These are phyloP conservation scores for Suillus paluster DNA, from an alignment of 768 basidiomycete genomes.

Conservation along the genomic window DNA sequence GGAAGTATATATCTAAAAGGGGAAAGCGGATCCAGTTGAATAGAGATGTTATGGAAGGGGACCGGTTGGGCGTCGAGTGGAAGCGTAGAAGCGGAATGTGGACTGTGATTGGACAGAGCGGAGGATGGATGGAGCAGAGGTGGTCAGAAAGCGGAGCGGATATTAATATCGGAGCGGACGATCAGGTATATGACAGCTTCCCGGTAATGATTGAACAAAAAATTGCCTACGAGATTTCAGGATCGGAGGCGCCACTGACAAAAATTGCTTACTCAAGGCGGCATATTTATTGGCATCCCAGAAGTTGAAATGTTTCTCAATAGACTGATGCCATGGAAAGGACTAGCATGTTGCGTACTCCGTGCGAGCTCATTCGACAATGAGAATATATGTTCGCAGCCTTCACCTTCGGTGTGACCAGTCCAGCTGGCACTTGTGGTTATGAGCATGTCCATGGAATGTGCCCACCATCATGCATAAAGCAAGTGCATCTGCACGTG, in stretches of 20 bases:
- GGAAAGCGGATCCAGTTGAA: too few species aligned
- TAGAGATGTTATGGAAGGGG: too few species aligned
- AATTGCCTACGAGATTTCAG: not conserved
- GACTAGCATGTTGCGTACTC: constrained; percentile 1
- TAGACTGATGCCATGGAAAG: constrained; percentile 12
- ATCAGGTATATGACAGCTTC: too few species aligned
- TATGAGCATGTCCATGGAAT: constrained; percentile 30
- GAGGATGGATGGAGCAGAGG: too few species aligned
- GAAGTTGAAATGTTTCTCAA: constrained; percentile 22
- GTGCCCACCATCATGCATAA: constrained; percentile 19
- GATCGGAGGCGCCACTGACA: not conserved
- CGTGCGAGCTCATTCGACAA: constrained; percentile 10
- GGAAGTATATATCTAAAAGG: too few species aligned
- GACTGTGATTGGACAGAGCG: too few species aligned
- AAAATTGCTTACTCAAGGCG: constrained; percentile 20
- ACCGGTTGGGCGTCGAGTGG: too few species aligned
- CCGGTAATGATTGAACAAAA: constrained; percentile 11
- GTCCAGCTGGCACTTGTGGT: constrained; percentile 29
- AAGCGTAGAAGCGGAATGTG: too few species aligned
- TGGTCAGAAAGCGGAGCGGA: too few species aligned
- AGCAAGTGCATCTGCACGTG: not conserved
- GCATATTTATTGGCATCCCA: constrained; percentile 29
- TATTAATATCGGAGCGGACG: too few species aligned
- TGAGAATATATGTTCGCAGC: constrained; percentile 13
- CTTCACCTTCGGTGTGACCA: constrained; percentile 13